A percentile compares a stretch with the other conserved stretches of the same genome.
Conservation (phyloP, 2,329 filamentous ascomycete genomes). For the Claviceps capensis region DNA sequence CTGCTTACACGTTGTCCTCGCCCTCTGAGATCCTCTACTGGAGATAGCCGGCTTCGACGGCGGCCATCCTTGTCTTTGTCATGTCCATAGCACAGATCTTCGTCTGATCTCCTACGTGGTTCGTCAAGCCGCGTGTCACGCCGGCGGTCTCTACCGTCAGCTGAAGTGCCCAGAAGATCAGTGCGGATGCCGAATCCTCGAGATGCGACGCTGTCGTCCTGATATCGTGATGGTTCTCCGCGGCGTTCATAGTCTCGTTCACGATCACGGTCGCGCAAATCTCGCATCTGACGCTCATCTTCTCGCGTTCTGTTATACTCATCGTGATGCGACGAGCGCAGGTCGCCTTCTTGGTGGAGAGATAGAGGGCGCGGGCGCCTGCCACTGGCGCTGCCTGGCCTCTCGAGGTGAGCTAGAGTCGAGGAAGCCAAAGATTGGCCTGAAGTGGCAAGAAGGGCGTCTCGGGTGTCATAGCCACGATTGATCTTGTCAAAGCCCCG, state of each 20-base stretch:
- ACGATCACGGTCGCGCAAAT: conserved; percentile 21
- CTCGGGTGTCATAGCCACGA: conserved; percentile 32
- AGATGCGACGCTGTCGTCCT: conserved; percentile 30
- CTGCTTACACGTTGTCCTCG: conserved; percentile 17
- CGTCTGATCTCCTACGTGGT: conserved; percentile 17
- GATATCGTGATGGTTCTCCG: conserved; percentile 22
- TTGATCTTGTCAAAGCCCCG: conserved; percentile 59
- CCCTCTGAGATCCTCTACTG: conserved; percentile 16
- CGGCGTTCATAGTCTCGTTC: conserved; percentile 17
- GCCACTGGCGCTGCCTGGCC: conserved; percentile 7
- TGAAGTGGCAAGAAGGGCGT: conserved; percentile 29
- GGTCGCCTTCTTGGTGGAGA: conserved; percentile 36
- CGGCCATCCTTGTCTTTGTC: conserved; percentile 18
- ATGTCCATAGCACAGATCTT: conserved; percentile 15
- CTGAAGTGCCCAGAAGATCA: conserved; percentile 21
- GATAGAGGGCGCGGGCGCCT: conserved; percentile 31
- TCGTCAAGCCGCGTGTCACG: conserved; percentile 17
- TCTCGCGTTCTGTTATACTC: conserved; percentile 36
- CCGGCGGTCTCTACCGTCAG: conserved; percentile 29
- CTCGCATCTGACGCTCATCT: conserved; percentile 29
- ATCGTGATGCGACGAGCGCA: conserved; percentile 30
- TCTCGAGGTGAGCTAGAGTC: conserved; percentile 8
- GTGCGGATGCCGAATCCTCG: conserved; percentile 42
- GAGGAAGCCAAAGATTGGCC: conserved; percentile 22
- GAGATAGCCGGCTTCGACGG: conserved; percentile 12